Percentiles rank a stretch among this genome's conserved stretches.
Evolutionary conservation across 176 grass and related monocot genomes (phyloP).

Genomic region (Eragrostis nindensis): DNA sequence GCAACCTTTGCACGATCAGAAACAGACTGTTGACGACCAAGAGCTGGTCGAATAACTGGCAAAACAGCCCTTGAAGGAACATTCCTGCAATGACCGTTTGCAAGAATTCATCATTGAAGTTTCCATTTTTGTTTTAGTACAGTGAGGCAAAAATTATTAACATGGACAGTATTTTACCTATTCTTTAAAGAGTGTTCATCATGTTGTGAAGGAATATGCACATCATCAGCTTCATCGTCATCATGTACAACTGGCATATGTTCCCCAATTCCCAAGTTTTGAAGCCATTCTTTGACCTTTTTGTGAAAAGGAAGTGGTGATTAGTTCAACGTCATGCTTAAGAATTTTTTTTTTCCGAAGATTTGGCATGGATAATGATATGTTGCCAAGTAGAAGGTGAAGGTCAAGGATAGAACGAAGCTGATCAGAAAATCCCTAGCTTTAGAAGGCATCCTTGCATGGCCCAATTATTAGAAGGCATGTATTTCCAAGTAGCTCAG

Average conservation of each 20-base stretch:
- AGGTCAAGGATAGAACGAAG: background rate
- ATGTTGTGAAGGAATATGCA: constrained; percentile 59
- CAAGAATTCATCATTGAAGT: background rate
- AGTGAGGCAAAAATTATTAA: background rate
- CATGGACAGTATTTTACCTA: constrained; percentile 47
- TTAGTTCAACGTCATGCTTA: background rate
- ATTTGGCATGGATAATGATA: background rate
- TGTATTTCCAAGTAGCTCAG: background rate
- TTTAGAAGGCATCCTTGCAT: background rate
- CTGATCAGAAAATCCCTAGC: background rate
- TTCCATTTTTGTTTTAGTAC: constrained; percentile 4
- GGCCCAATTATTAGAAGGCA: background rate
- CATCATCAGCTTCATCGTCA: constrained; percentile 76
- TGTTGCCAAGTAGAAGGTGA: background rate
- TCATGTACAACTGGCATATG: constrained; percentile 66
- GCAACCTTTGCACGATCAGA: constrained; percentile 75
- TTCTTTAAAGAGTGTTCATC: constrained; percentile 63
- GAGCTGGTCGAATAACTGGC: constrained; percentile 68
- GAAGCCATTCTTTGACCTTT: constrained; percentile 97
- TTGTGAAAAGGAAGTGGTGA: constrained; percentile 25
- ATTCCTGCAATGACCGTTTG: constrained; percentile 55
- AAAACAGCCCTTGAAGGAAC: constrained; percentile 78
- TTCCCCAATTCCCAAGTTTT: constrained; percentile 79
- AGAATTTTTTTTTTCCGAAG: constrained; percentile 21
- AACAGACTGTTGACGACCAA: constrained; percentile 74